These are phyloP conservation scores for Starmerella scarabaei DNA, from an alignment of 805 yeast species.

Conservation along the genomic window DNA sequence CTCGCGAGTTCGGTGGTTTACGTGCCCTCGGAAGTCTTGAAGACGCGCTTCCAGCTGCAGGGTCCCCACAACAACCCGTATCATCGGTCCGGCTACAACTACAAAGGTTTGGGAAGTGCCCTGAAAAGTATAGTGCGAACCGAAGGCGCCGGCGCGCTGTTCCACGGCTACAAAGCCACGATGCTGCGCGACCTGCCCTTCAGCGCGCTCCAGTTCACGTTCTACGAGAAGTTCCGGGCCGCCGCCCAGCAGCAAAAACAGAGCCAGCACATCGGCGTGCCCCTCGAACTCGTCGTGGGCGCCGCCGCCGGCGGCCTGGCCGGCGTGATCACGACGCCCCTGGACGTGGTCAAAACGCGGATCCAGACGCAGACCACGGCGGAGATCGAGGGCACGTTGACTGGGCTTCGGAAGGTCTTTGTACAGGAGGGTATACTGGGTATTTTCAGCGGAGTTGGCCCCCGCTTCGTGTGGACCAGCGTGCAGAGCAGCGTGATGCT, in stretches of 20 bases:
- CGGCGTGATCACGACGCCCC: constrained; percentile 77
- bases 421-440: constrained; percentile 65
- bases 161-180: constrained; percentile 90
- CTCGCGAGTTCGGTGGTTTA: constrained; percentile 75
- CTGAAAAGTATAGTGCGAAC: constrained; percentile 42
- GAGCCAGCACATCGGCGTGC: constrained; percentile 26
- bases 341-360: constrained; percentile 85
- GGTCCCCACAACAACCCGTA: constrained; percentile 71
- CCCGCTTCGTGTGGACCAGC: constrained; percentile 93
- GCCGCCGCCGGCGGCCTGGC: constrained; percentile 94
- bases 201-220: constrained; percentile 90
- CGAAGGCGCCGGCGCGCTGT: constrained; percentile 69
- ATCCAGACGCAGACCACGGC: constrained; percentile 64
- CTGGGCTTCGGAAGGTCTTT: constrained; percentile 46
- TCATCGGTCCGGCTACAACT: constrained; percentile 77
- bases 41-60: constrained; percentile 85
- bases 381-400: constrained; percentile 35
- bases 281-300: constrained; percentile 68
- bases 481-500: constrained; percentile 91
- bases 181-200: constrained; percentile 86
- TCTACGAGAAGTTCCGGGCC: constrained; percentile 55
- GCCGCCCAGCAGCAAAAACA: constrained; percentile 26
- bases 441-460: constrained; percentile 88
- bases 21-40: constrained; percentile 90
- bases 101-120: constrained; percentile 63